These are phyloP conservation scores for Cladosporium oxysporum DNA, from an alignment of 2,329 filamentous ascomycete genomes.

Conservation along the genomic window DNA sequence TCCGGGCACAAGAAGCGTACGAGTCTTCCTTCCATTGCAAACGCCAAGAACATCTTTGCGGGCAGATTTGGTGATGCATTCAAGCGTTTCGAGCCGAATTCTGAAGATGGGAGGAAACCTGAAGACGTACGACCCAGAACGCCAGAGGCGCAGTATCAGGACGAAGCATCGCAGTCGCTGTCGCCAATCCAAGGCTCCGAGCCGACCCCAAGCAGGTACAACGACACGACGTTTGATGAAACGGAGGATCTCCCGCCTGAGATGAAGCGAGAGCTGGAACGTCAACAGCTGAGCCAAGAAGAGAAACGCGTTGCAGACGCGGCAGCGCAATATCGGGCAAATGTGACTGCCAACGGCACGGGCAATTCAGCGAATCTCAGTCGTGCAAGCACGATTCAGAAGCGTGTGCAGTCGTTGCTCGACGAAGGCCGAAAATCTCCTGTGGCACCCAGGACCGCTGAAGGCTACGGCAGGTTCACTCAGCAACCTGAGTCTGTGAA, in stretches of 20 bases:
- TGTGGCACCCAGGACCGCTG: slow-evolving; percentile 66
- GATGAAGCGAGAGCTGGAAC: slow-evolving; percentile 85
- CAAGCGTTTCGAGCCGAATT: slow-evolving; percentile 71
- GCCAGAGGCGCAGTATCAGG: slow-evolving; percentile 5
- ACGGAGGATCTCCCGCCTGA: slow-evolving; percentile 78
- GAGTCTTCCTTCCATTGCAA: slow-evolving; percentile 64
- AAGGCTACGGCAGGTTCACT: slow-evolving; percentile 88
- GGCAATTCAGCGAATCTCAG: slow-evolving; percentile 56
- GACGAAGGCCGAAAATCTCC: slow-evolving; percentile 69
- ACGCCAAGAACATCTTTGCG: slow-evolving; percentile 73
- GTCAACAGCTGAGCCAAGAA: slow-evolving; percentile 77
- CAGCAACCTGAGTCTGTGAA: slow-evolving; percentile 42
- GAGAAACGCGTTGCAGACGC: slow-evolving; percentile 87
- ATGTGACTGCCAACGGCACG: slow-evolving; percentile 65
- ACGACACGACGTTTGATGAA: slow-evolving; percentile 56
- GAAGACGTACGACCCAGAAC: slow-evolving; percentile 8
- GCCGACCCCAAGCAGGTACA: slow-evolving; percentile 60
- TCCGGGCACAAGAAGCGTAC: slow-evolving; percentile 66
- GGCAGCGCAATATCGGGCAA: slow-evolving; percentile 81
- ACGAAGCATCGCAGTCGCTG: slow-evolving; percentile 37
- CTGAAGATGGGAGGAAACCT: slow-evolving; percentile 20
- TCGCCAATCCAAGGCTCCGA: slow-evolving; percentile 78
- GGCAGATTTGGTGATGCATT: slow-evolving; percentile 93
- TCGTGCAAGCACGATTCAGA: slow-evolving; percentile 83
- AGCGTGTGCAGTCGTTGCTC: slow-evolving; percentile 81